Conservation (phyloP, 345 rosid species). For the Lepidium didymum region DNA sequence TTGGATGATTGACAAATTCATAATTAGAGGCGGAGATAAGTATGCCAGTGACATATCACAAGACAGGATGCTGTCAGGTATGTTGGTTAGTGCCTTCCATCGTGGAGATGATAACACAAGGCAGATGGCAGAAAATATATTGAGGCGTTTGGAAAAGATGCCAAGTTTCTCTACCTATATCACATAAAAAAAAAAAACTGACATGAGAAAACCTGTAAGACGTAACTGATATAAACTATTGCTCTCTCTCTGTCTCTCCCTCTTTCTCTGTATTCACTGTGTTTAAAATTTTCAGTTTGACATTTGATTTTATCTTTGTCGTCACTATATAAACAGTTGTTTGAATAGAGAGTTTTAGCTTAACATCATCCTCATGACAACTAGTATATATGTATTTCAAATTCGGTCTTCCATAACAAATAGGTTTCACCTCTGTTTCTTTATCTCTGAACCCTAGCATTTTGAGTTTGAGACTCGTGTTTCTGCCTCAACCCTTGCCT, state of each 20-base stretch:
- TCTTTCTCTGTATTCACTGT: neutral
- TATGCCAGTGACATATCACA: conserved; percentile 56
- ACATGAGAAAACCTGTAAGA: neutral
- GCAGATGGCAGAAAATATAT: conserved; percentile 78
- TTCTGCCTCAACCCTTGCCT: neutral
- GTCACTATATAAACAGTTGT: neutral
- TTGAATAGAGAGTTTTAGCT: neutral
- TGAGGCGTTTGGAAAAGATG: conserved; percentile 70
- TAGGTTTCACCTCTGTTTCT: conserved; percentile 17
- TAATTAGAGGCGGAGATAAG: conserved; percentile 51
- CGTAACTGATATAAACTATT: conserved; percentile 15
- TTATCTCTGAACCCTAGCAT: neutral
- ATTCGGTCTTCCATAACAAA: conserved; percentile 1
- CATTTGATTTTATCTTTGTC: conserved; percentile 3
- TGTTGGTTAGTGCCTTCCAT: conserved; percentile 68
- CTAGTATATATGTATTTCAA: neutral
- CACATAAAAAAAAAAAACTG: conserved; percentile 30
- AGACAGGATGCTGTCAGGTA: conserved; percentile 58
- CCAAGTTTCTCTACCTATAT: conserved; percentile 42
- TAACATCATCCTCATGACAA: neutral
- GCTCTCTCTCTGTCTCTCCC: conserved; percentile 3
- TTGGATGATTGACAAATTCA: conserved; percentile 81
- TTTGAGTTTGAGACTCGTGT: neutral
- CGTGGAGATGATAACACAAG: conserved; percentile 65
- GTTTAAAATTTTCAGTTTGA: conserved; percentile 22